Evolutionary conservation across 257 asterid species (phyloP).

Genomic region (Lantana camara): DNA sequence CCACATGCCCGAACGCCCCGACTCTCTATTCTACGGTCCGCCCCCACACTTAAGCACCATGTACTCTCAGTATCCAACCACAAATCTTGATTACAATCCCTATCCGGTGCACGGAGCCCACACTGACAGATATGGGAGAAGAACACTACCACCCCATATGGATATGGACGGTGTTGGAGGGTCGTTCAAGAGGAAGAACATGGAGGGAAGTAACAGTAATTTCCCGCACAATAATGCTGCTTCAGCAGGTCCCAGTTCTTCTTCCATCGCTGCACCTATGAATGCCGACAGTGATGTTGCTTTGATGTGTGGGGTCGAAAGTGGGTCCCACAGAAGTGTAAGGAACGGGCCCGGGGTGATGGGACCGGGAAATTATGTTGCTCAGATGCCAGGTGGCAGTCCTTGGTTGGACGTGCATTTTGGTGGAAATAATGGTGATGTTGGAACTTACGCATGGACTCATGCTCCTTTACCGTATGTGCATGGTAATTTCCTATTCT

Average conservation of each 20-base stretch:
- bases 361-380: conserved; percentile 55
- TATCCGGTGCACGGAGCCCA: conserved; percentile 53
- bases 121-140: conserved; percentile 43
- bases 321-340: conserved; percentile 32
- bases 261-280: conserved; percentile 33
- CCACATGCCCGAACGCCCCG: conserved; percentile 62
- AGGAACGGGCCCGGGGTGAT: conserved; percentile 41
- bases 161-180: conserved; percentile 51
- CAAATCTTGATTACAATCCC: conserved; percentile 50
- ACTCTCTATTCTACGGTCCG: conserved; percentile 50
- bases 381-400: conserved; percentile 50
- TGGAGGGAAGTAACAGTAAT: conserved; percentile 30
- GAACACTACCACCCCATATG: too few species aligned
- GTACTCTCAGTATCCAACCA: conserved; percentile 51
- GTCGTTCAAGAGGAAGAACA: conserved; percentile 61
- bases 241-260: conserved; percentile 62
- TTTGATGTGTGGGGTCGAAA: conserved; percentile 30
- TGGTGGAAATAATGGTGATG: conserved; percentile 49
- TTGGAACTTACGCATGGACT: conserved; percentile 57
- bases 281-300: conserved; percentile 41
- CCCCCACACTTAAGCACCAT: conserved; percentile 45
- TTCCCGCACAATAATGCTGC: conserved; percentile 38
- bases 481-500: conserved; percentile 47
- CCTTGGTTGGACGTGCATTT: conserved; percentile 69
- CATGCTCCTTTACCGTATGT: conserved; percentile 51